A percentile compares a stretch with the other conserved stretches of the same genome.
phyloP scores from a whole-genome alignment of 208 protist genomes.

The Trichomonas gallinae region DNA sequence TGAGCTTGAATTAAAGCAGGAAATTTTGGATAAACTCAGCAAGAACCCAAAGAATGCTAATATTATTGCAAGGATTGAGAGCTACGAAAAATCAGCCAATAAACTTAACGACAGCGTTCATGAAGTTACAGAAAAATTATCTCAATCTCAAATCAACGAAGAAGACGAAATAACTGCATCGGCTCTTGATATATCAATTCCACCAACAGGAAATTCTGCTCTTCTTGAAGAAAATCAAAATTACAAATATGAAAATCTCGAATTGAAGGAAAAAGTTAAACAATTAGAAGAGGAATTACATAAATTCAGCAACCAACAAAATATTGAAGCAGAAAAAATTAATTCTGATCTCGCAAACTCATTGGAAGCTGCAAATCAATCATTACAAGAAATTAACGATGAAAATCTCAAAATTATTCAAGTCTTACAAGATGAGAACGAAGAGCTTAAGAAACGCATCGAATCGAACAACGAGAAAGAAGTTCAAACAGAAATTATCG shows the following conservation, averaged over 20 bases:
- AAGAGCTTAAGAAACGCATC: not conserved
- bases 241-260: not conserved
- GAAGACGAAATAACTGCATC: not conserved
- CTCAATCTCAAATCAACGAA: not conserved
- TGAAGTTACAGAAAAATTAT: not conserved
- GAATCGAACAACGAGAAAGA: not conserved
- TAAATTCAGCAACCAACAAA: not conserved
- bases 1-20: not conserved
- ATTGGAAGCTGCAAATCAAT: not conserved
- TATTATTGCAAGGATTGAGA: not conserved
- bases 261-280: not conserved
- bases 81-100: not conserved
- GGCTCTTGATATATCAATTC: not conserved
- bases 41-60: not conserved
- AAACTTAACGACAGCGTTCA: not conserved
- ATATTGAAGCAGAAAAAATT: not conserved
- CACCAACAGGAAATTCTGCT: not conserved
- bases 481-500: not conserved
- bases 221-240: not conserved
- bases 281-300: not conserved
- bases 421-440: not conserved
- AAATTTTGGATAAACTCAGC: not conserved
- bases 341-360: not conserved
- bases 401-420: not conserved
- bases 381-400: not conserved